phyloP scores from a whole-genome alignment of 768 basidiomycete genomes.

The Leccinum subgranulosum region DNA sequence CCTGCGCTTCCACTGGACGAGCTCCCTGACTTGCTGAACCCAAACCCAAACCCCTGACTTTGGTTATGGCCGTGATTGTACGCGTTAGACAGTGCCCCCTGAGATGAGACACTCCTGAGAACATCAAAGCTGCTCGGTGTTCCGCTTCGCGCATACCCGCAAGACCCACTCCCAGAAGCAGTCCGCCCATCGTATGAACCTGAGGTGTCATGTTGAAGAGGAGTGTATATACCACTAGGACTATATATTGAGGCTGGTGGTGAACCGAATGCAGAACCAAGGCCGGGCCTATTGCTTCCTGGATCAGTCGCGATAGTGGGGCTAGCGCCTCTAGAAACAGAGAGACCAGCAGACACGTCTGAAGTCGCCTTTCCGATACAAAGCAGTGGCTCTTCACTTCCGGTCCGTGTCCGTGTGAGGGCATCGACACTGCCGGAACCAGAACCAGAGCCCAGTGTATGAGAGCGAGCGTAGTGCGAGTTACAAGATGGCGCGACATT shows the following conservation, averaged over 20 bases:
- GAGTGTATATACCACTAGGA: conserved; percentile 10
- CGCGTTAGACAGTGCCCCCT: conserved; percentile 26
- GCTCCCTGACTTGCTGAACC: too few relatives aligned
- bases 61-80: conserved; percentile 17
- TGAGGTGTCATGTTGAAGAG: conserved; percentile 13
- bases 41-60: conserved; percentile 12
- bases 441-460: conserved; percentile 28
- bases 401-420: conserved; percentile 26
- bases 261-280: conserved; percentile 33
- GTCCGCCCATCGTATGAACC: conserved; percentile 19
- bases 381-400: conserved; percentile 30
- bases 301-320: conserved; percentile 3
- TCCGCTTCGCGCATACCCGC: conserved; percentile 22
- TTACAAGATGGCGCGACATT: conserved; percentile 23
- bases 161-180: conserved; percentile 23
- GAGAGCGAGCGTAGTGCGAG: conserved; percentile 28
- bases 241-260: conserved; percentile 18
- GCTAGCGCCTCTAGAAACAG: conserved; percentile 8
- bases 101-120: conserved; percentile 30
- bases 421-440: conserved; percentile 26
- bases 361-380: conserved; percentile 11
- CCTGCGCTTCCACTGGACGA: too few relatives aligned
- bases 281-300: conserved; percentile 9
- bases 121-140: conserved; percentile 26
- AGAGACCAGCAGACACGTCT: conserved; percentile 4